Conservation (phyloP, 805 yeast species). For the Barnettozyma sucrosica region DNA sequence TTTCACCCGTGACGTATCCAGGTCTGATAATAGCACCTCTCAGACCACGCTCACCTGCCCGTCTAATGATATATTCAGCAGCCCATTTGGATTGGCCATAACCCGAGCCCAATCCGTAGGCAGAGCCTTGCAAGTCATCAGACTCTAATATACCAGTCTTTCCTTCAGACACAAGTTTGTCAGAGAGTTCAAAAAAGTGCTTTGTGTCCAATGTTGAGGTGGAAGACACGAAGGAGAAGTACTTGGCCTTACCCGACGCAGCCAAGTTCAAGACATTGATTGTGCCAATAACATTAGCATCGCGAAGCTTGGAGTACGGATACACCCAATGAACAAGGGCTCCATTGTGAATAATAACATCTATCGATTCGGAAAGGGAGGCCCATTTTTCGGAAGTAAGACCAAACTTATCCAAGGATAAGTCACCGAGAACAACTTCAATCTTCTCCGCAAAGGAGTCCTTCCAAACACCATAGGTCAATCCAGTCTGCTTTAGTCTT, state of each 20-base stretch:
- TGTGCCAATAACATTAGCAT: conserved; percentile 88
- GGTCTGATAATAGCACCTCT: conserved; percentile 90
- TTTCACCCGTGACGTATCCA: conserved; percentile 90
- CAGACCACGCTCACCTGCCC: conserved; percentile 84
- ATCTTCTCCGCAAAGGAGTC: conserved; percentile 52
- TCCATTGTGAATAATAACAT: conserved; percentile 90
- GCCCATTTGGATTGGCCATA: conserved; percentile 99
- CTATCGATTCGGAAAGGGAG: conserved; percentile 52
- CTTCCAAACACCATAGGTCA: conserved; percentile 65
- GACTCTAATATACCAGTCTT: conserved; percentile 70
- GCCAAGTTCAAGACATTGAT: conserved; percentile 73
- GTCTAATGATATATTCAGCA: conserved; percentile 82
- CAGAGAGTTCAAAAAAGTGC: conserved; percentile 73
- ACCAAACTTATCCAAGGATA: conserved; percentile 72
- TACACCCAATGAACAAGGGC: conserved; percentile 99
- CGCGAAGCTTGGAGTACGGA: conserved; percentile 85
- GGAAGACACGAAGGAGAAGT: conserved; percentile 87
- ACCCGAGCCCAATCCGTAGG: conserved; percentile 79
- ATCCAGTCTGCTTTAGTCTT: conserved; percentile 69
- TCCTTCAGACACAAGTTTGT: conserved; percentile 57
- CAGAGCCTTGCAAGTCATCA: conserved; percentile 80
- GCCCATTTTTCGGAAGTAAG: conserved; percentile 52
- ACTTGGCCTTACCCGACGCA: conserved; percentile 75
- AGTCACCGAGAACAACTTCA: conserved; percentile 76
- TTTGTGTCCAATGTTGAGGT: conserved; percentile 89